These are phyloP conservation scores for Annulohypoxylon maeteangense DNA, from an alignment of 495 filamentous ascomycete species.

Conservation along the genomic window DNA sequence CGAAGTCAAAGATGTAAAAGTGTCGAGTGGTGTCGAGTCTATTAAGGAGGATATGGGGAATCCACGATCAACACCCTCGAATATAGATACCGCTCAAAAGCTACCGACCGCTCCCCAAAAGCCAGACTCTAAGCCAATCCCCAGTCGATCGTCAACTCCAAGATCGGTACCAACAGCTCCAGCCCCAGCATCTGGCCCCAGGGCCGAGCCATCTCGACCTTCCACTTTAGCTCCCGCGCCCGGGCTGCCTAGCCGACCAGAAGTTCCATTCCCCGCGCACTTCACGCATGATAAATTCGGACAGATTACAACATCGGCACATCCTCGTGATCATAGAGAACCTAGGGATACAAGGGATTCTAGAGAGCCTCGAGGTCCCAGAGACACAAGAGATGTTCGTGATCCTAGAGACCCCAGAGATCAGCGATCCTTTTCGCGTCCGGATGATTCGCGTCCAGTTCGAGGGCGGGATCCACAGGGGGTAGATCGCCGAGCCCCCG, in stretches of 20 bases:
- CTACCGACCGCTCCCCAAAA: conserved; percentile 28
- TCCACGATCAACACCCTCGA: conserved; percentile 17
- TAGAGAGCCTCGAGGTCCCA: conserved; percentile 47
- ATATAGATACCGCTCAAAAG: conserved; percentile 26
- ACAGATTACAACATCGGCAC: conserved; percentile 48
- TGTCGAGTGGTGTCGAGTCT: conserved; percentile 23
- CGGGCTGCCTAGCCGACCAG: conserved; percentile 58
- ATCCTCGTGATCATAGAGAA: conserved; percentile 51
- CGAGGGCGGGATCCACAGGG: conserved; percentile 39
- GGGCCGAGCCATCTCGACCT: conserved; percentile 49
- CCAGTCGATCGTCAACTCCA: conserved; percentile 45
- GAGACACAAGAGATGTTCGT: conserved; percentile 49
- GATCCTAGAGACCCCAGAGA: conserved; percentile 52
- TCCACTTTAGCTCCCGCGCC: conserved; percentile 53
- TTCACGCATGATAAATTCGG: conserved; percentile 53
- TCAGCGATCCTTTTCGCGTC: conserved; percentile 45
- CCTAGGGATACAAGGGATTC: conserved; percentile 44
- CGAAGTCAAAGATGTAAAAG: conserved; percentile 76
- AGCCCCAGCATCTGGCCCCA: conserved; percentile 20
- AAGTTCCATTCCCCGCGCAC: conserved; percentile 54
- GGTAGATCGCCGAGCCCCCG: conserved; percentile 46
- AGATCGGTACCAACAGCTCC: conserved; percentile 33
- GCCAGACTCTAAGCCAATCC: conserved; percentile 34
- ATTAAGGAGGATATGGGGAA: conserved; percentile 19
- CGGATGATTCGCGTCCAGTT: conserved; percentile 49